Evolutionary conservation across 176 grass and related monocot genomes (phyloP).

Genomic region (Thinopyrum elongatum): DNA sequence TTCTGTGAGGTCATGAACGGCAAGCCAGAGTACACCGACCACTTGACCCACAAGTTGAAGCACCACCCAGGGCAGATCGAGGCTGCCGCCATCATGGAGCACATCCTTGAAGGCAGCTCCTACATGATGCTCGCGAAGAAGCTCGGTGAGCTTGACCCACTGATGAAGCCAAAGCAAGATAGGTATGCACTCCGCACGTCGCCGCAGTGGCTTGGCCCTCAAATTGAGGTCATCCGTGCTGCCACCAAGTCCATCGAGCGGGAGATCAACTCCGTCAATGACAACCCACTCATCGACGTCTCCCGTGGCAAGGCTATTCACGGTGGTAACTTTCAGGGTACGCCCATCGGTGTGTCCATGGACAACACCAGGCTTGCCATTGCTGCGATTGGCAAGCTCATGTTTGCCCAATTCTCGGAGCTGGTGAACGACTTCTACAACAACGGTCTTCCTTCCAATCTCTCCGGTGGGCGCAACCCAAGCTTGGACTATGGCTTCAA

Average conservation of each 20-base stretch:
- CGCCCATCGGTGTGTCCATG: conserved; percentile 92
- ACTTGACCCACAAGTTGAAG: conserved; percentile 88
- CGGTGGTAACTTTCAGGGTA: conserved; percentile 92
- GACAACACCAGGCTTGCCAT: conserved; percentile 88
- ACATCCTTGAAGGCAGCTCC: conserved; percentile 67
- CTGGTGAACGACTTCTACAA: conserved; percentile 90
- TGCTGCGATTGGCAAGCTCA: conserved; percentile 85
- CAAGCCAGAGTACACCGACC: conserved; percentile 83
- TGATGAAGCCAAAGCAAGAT: conserved; percentile 96
- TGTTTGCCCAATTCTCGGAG: conserved; percentile 92
- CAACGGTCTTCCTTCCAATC: conserved; percentile 80
- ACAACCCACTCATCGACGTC: conserved; percentile 88
- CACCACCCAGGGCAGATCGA: conserved; percentile 93
- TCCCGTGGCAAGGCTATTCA: conserved; percentile 72
- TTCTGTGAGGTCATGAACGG: conserved; percentile 92
- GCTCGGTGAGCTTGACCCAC: conserved; percentile 59
- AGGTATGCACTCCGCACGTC: conserved; percentile 94
- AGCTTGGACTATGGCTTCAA: conserved; percentile 95
- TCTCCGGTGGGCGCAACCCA: conserved; percentile 77
- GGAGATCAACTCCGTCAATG: conserved; percentile 93
- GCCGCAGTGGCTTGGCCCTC: conserved; percentile 87
- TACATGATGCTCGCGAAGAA: conserved; percentile 69
- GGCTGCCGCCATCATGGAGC: conserved; percentile 87
- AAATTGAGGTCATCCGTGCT: conserved; percentile 83
- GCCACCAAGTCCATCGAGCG: conserved; percentile 74